A percentile compares a stretch with the other conserved stretches of the same genome.
phyloP scores from a whole-genome alignment of 2,329 filamentous ascomycete genomes.

The Gnomoniopsis sp. region DNA sequence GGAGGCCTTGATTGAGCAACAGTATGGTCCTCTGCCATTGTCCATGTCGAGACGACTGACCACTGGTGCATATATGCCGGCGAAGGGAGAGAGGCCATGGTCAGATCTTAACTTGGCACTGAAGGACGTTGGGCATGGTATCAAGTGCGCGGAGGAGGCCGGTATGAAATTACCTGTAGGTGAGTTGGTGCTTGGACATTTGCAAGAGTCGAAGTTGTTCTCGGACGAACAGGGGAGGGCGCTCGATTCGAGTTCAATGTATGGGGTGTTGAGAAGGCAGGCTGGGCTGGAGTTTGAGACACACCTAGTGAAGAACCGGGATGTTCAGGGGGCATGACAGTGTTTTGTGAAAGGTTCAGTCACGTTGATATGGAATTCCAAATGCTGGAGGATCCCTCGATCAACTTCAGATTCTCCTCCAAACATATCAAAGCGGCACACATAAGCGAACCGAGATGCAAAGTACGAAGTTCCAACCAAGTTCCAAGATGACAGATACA shows the following conservation, averaged over 20 bases:
- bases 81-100: conserved; percentile 34
- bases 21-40: conserved; percentile 35
- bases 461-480: no score
- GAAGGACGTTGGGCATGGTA: conserved; percentile 49
- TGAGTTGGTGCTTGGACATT: conserved; percentile 39
- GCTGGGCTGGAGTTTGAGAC: conserved; percentile 43
- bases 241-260: conserved; percentile 50
- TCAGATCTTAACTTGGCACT: conserved; percentile 48
- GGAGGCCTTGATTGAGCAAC: conserved; percentile 39
- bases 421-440: no score
- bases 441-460: no score
- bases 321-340: conserved; percentile 17
- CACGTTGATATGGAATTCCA: no score
- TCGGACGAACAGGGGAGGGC: conserved; percentile 29
- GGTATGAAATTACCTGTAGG: conserved; percentile 38
- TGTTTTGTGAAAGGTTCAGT: no score
- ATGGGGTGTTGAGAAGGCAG: conserved; percentile 41
- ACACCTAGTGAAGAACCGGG: conserved; percentile 30
- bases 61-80: conserved; percentile 35
- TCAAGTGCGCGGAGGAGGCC: conserved; percentile 36
- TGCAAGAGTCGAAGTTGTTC: conserved; percentile 43
- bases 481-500: no score
- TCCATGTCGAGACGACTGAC: conserved; percentile 36
- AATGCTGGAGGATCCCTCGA: no score
- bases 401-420: no score